Percentiles rank a stretch among this genome's conserved stretches.
Conservation (phyloP, 2,329 filamentous ascomycete genomes). For the Setomelanomma holmii region DNA sequence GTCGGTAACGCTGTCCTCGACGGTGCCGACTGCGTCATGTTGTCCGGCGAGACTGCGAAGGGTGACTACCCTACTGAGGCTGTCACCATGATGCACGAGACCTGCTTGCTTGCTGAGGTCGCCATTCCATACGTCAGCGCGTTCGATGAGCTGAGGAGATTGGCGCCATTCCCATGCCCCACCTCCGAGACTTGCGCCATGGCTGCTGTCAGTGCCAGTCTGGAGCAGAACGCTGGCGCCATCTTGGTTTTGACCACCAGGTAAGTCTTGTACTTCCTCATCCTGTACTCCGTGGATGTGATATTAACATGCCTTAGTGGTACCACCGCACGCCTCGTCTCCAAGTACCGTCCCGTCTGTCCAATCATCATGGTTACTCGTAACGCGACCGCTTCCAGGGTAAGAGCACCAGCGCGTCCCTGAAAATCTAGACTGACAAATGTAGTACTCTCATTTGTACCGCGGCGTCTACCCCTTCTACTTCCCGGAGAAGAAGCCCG, state of each 20-base stretch:
- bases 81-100: constrained; percentile 97
- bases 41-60: constrained; percentile 99
- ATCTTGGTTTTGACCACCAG: constrained; percentile 96
- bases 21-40: constrained; percentile 98
- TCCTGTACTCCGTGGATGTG: background rate
- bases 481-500: constrained; percentile 91
- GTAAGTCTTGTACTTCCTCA: constrained; percentile 50
- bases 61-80: constrained; percentile 91
- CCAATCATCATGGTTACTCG: constrained; percentile 99
- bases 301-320: constrained; percentile 63
- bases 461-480: constrained; percentile 98
- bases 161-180: constrained; percentile 82
- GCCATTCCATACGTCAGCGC: constrained; percentile 96
- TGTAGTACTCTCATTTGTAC: constrained; percentile 86
- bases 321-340: constrained; percentile 90
- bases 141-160: constrained; percentile 90
- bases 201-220: constrained; percentile 92
- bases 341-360: constrained; percentile 98
- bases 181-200: constrained; percentile 95
- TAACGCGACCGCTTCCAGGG: constrained; percentile 78
- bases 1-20: constrained; percentile 98
- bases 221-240: constrained; percentile 94
- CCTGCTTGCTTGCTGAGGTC: constrained; percentile 94
- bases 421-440: constrained; percentile 19
- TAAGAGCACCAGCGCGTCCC: constrained; percentile 43